Base-by-base conservation (phyloP, 345 rosid genomes). In the Anacardium occidentale region DNA sequence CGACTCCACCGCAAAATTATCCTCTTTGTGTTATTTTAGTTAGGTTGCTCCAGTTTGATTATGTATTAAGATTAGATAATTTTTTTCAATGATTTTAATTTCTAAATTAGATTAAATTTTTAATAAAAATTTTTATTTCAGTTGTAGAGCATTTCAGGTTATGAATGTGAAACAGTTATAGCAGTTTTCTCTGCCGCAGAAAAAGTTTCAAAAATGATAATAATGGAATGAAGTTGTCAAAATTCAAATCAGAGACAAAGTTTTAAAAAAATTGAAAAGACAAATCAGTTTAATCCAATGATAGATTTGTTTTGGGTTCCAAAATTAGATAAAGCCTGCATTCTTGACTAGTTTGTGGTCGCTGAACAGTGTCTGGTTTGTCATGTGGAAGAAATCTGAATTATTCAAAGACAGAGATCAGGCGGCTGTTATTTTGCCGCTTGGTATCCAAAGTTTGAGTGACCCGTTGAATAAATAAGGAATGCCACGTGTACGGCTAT, bases 361-460 rank as follows among this genome's bases (percentile, higher is more conserved):
- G 69, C 57, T 37, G 66, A 70, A 45, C 40, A 24, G 3, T 17
- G 20, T 45, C 73, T 32, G 69, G 74, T 18, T 29, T 21, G 57
- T 42, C 62, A 64, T 50, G 59, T 69, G 69, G 75, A 69, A 13
- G 71, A 69, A 13, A 50, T 50, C 18, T 64, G 72, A 4, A 29
- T 52, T 47, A 64, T 63, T 64, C 53, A 65, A 58, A 61, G 62
- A 44, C 67, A 18, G 7, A 50, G 3, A 29, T 29, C 32, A 29
- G 62, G 21, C 56, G 29, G 44, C 21, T 42, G n/a, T 3, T 34
- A 44, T 17, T 63, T 25, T 5, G 69, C 53, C 62, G 24, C 25
- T 15, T 59, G 79, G 85, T 37, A 79, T 83, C 83, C 83, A 70
- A 79, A 68, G 81, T 18, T 1, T 2, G 50, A 48, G 63, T 79